phyloP scores from a whole-genome alignment of 1,139 yeast species.

The Saccharomyces hybrid region DNA sequence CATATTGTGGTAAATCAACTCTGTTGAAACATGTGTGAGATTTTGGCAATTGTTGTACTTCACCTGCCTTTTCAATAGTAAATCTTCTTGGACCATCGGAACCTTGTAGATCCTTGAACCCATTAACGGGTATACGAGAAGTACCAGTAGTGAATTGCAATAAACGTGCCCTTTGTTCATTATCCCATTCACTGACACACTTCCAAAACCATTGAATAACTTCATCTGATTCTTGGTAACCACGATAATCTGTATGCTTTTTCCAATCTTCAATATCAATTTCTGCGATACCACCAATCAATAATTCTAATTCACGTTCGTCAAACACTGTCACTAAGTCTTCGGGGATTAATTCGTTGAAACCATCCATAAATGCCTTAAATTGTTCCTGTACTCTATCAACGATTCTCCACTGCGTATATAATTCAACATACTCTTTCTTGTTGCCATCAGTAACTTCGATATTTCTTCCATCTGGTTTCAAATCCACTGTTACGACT shows the following conservation, averaged over 20 bases:
- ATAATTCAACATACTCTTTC: slow-evolving; percentile 88
- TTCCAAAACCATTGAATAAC: slow-evolving; percentile 98
- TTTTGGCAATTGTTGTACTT: slow-evolving; percentile 84
- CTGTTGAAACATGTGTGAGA: slow-evolving; percentile 94
- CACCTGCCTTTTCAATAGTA: slow-evolving; percentile 97
- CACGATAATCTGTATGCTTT: slow-evolving; percentile 96
- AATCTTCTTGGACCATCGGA: slow-evolving; percentile 98
- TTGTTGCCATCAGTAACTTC: slow-evolving; percentile 93
- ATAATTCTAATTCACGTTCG: slow-evolving; percentile 90
- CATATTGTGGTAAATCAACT: slow-evolving; percentile 82
- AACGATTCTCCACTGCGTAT: slow-evolving; percentile 92
- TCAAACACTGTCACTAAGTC: slow-evolving; percentile 93
- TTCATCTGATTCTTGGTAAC: slow-evolving; percentile 92
- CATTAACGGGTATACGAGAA: slow-evolving; percentile 96
- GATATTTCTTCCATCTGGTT: slow-evolving; percentile 77
- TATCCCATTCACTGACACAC: slow-evolving; percentile 88
- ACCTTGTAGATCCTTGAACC: slow-evolving; percentile 96
- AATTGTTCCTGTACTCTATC: slow-evolving; percentile 93
- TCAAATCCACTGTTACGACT: slow-evolving; percentile 80
- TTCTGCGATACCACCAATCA: slow-evolving; percentile 97
- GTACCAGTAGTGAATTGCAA: slow-evolving; percentile 98
- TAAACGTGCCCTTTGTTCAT: slow-evolving; percentile 91
- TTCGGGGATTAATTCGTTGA: slow-evolving; percentile 94
- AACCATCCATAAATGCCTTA: slow-evolving; percentile 92
- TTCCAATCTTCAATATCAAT: slow-evolving; percentile 98